phyloP scores from a whole-genome alignment of 2,329 filamentous ascomycete genomes.

The Diaporthe capsici region DNA sequence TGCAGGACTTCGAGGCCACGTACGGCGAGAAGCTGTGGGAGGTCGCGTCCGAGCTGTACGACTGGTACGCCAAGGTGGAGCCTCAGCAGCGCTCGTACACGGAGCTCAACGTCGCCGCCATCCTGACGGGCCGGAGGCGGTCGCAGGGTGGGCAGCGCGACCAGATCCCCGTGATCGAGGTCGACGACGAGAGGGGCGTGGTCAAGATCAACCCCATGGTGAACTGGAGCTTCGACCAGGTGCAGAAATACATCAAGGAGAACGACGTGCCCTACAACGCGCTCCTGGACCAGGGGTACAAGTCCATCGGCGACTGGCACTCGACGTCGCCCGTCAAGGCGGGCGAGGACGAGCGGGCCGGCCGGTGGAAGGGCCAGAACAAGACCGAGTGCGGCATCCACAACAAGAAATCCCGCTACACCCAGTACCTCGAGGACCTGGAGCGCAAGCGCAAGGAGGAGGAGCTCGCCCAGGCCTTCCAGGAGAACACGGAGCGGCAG shows the following conservation, averaged over 20 bases:
- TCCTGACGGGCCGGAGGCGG: constrained; percentile 90
- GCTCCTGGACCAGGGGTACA: constrained; percentile 94
- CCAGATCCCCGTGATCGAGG: constrained; percentile 89
- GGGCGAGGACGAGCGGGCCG: constrained; percentile 94
- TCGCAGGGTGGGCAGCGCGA: constrained; percentile 95
- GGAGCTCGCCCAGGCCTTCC: constrained; percentile 41
- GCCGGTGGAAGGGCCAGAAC: constrained; percentile 94
- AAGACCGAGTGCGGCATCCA: constrained; percentile 99
- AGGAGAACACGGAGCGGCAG: constrained; percentile 40
- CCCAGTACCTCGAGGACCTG: constrained; percentile 83
- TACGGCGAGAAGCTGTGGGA: constrained; percentile 91
- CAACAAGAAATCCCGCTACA: constrained; percentile 96
- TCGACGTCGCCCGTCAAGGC: constrained; percentile 91
- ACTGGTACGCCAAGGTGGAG: constrained; percentile 98
- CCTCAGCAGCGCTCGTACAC: constrained; percentile 92
- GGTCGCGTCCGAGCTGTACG: constrained; percentile 87
- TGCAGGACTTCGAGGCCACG: constrained; percentile 82
- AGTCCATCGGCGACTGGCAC: constrained; percentile 98
- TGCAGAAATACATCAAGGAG: constrained; percentile 87
- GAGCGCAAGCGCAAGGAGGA: constrained; percentile 60
- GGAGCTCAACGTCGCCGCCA: constrained; percentile 88
- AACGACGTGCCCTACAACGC: constrained; percentile 94
- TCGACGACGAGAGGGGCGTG: constrained; percentile 88
- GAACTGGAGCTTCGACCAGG: constrained; percentile 93
- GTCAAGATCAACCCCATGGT: constrained; percentile 98